Base-by-base conservation (phyloP, 2,329 filamentous ascomycete species). In the Paracorniculantispora psalliotae region DNA sequence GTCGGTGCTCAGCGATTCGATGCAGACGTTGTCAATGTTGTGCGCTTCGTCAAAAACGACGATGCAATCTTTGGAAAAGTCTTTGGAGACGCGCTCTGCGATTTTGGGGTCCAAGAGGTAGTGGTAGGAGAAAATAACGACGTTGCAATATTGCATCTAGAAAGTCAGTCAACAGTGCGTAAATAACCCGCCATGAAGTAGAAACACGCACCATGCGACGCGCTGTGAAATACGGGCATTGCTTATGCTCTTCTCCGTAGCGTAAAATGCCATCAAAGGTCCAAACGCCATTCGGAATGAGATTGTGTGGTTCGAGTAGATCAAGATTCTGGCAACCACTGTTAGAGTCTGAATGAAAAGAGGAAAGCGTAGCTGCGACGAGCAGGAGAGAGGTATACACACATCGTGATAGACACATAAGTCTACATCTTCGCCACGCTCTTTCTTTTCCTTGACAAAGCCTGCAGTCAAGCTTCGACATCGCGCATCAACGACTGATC, bases 1-100 rank as follows among this genome's bases (percentile, higher is more conserved):
- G 68, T 99, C 94, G 44, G 96, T 97, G 69, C 94, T 99, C 13
- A 97, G 78, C 2, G 94, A 93, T 70, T 99, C 94, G 65, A 99
- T 99, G 72, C 96, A 99, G 61, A 99, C 94, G 70, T 99, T 99
- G 80, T 99, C 94, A 66, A 99, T 99, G 69, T 99, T 99, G 77
- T 99, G 94, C 15, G 94, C 94, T 73, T 99, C 94, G 69, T 99
- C 94, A 64, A 99, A 99, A 3, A 99, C 94, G 21, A 99, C 91
- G 55, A 99, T 99, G 72, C 92, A 97, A 72, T 99, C 96, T 67
- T 97, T 97, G 0, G 94, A 97, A 12, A 99, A 84, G 68, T 99
- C 94, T 72, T 89, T 92, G 0, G 94, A 97, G 2, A 97, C 92
- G 60, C 93, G 77, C 70, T 99, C 94, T 13, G 94, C 94, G 67